Percentiles rank a stretch among this genome's conserved stretches.
These are phyloP conservation scores for Colletotrichum chrysophilum DNA, from an alignment of 2,329 filamentous ascomycete species.

Conservation along the genomic window DNA sequence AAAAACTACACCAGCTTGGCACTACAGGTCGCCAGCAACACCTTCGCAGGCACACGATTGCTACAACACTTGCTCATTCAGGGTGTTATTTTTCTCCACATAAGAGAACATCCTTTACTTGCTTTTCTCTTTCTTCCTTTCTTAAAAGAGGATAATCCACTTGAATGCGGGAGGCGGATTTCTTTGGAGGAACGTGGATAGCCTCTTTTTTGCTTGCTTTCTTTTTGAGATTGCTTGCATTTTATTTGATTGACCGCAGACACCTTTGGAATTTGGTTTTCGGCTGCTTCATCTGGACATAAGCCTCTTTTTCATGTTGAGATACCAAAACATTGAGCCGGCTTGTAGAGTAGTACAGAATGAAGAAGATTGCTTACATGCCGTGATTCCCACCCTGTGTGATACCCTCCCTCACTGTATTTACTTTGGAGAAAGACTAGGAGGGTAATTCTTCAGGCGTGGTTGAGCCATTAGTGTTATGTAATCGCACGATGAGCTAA, in stretches of 20 bases:
- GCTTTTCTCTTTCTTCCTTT: not conserved
- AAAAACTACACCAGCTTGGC: not conserved
- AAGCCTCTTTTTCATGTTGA: not conserved
- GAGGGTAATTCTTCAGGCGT: not conserved
- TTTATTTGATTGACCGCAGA: not conserved
- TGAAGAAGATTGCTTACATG: not conserved
- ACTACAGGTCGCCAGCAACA: not conserved
- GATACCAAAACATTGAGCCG: not conserved
- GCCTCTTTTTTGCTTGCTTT: not conserved
- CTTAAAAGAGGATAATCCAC: not conserved
- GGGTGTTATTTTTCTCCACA: not conserved
- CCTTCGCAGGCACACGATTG: not conserved
- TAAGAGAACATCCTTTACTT: not conserved
- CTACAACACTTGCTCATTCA: not conserved
- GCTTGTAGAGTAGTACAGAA: not conserved
- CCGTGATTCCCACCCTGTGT: not conserved
- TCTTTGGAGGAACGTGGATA: not conserved
- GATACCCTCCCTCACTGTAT: not conserved
- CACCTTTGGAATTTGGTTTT: not conserved
- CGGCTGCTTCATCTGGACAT: not conserved
- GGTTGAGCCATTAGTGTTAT: not conserved
- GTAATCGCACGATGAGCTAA: conserved; percentile 9
- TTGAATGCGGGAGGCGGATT: not conserved
- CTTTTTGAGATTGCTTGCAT: not conserved
- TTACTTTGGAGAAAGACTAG: not conserved